Evolutionary conservation across 1,284 basidiomycete species (phyloP).

Genomic region (Tilletia indica): DNA sequence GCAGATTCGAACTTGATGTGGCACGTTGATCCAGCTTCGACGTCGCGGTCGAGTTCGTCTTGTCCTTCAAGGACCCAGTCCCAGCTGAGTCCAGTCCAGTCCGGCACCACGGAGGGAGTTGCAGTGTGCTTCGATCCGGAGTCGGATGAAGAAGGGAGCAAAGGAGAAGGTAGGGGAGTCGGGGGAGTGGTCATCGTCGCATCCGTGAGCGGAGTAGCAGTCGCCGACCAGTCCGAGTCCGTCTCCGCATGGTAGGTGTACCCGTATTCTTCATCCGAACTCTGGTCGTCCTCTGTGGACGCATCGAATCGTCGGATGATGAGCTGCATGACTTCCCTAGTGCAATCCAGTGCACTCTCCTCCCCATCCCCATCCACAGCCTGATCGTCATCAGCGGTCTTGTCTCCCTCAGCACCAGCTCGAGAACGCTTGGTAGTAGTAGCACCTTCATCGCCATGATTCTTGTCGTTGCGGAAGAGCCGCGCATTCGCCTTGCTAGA

Average conservation of each 20-base stretch:
- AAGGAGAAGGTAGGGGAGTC: not conserved
- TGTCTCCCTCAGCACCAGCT: not conserved
- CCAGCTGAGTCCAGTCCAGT: not conserved
- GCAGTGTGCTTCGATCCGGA: not conserved
- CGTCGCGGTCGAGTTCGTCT: not conserved
- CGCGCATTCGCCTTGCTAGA: conserved; percentile 1
- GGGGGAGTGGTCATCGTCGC: not conserved
- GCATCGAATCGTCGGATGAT: not conserved
- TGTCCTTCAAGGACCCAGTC: conserved; percentile 12
- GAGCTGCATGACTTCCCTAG: not conserved
- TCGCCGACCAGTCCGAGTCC: no score
- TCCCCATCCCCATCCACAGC: not conserved
- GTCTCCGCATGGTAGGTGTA: not conserved
- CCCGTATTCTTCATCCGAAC: not conserved
- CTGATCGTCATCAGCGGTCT: not conserved
- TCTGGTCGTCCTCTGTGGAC: not conserved
- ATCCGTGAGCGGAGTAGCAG: not conserved
- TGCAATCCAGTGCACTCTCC: not conserved
- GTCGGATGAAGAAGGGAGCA: not conserved
- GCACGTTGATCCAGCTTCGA: not conserved
- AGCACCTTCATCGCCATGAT: not conserved
- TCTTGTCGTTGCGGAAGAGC: not conserved
- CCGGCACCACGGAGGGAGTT: not conserved
- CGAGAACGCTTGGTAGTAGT: not conserved
- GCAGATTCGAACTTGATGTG: not conserved